These are phyloP conservation scores for Cetradonia linearis DNA, from an alignment of 495 filamentous ascomycete genomes.

Conservation along the genomic window DNA sequence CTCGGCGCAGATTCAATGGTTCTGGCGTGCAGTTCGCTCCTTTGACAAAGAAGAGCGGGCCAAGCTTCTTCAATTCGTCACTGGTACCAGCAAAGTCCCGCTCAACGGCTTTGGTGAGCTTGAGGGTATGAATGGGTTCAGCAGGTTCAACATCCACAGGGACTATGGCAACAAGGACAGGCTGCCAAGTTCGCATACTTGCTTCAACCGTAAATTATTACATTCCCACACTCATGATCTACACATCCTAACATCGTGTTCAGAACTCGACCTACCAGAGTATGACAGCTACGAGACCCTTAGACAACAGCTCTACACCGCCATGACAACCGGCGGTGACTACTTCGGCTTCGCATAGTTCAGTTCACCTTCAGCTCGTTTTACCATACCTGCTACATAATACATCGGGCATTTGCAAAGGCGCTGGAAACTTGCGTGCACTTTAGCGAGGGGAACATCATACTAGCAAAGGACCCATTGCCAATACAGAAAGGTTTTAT, in stretches of 20 bases:
- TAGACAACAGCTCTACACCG: constrained; percentile 77
- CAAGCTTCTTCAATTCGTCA: constrained; percentile 96
- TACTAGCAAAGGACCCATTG: constrained; percentile 2
- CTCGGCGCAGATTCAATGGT: constrained; percentile 97
- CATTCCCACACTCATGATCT: constrained; percentile 3
- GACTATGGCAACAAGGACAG: constrained; percentile 98
- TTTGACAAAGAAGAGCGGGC: constrained; percentile 99
- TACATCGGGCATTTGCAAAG: constrained; percentile 16
- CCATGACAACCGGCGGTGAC: constrained; percentile 90
- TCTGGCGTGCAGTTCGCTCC: constrained; percentile 95
- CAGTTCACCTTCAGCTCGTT: neutral
- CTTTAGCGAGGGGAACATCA: constrained; percentile 9
- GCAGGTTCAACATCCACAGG: constrained; percentile 95
- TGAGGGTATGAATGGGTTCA: constrained; percentile 98
- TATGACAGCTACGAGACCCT: constrained; percentile 94
- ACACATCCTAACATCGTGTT: constrained; percentile 29
- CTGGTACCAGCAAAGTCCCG: constrained; percentile 95
- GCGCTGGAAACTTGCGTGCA: constrained; percentile 12
- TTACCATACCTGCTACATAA: constrained; percentile 7
- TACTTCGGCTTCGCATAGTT: constrained; percentile 94
- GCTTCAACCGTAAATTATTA: constrained; percentile 88
- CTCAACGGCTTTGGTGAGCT: constrained; percentile 98
- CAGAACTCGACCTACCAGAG: constrained; percentile 97
- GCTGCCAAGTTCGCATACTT: constrained; percentile 92
- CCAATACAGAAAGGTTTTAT: neutral